A percentile compares a stretch with the other conserved stretches of the same genome.
phyloP scores from a whole-genome alignment of 495 filamentous ascomycete genomes.

The Trichoderma orchidacearum region DNA sequence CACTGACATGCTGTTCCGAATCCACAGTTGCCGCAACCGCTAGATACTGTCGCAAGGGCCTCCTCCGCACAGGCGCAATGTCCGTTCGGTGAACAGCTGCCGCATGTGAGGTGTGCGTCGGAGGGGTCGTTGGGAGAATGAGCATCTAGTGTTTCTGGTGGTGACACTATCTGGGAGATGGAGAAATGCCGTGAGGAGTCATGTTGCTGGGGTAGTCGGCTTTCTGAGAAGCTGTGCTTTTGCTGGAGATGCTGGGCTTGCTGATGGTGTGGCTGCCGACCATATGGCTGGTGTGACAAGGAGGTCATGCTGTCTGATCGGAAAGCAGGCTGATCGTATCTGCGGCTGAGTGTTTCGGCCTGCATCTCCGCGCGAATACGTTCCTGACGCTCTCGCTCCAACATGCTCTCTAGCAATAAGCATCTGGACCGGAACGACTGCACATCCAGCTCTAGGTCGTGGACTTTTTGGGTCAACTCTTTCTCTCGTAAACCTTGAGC shows the following conservation, averaged over 20 bases:
- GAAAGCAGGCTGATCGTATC: background rate
- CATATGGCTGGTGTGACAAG: background rate
- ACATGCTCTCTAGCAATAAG: slow-evolving; percentile 22
- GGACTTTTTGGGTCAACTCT: slow-evolving; percentile 29
- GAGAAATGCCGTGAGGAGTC: slow-evolving; percentile 13
- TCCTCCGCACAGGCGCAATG: slow-evolving; percentile 39
- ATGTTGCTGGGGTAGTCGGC: background rate
- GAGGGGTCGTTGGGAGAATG: slow-evolving; percentile 10
- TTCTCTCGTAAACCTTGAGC: slow-evolving; percentile 31
- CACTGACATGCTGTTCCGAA: slow-evolving; percentile 48
- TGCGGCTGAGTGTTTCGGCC: slow-evolving; percentile 9
- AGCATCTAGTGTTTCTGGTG: slow-evolving; percentile 18
- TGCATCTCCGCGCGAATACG: slow-evolving; percentile 12
- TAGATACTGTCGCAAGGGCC: slow-evolving; percentile 24
- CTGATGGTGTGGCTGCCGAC: slow-evolving; percentile 5
- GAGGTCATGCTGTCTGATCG: background rate
- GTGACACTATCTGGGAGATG: slow-evolving; percentile 34
- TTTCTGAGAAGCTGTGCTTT: slow-evolving; percentile 2
- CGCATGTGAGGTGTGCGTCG: slow-evolving; percentile 29
- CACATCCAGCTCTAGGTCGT: slow-evolving; percentile 29
- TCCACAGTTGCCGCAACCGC: slow-evolving; percentile 54
- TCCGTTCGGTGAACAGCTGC: slow-evolving; percentile 32
- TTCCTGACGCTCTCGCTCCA: slow-evolving; percentile 26
- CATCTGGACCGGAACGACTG: slow-evolving; percentile 26
- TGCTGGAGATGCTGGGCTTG: slow-evolving; percentile 10